Base-by-base conservation (phyloP, 768 basidiomycete genomes). In the Psilocybe subaeruginosa region DNA sequence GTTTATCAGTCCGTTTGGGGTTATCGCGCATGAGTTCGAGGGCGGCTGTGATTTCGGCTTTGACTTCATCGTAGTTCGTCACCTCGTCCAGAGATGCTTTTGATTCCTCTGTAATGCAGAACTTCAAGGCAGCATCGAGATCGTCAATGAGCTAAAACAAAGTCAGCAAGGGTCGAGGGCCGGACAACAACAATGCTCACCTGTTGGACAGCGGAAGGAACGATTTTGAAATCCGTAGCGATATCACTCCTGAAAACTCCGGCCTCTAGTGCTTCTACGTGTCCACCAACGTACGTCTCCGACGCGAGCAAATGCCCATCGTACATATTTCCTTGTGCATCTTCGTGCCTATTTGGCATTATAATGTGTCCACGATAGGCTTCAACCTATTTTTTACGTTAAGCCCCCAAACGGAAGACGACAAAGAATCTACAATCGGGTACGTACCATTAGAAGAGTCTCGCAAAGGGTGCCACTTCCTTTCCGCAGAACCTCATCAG, bases 161-260 rank as follows among this genome's bases (percentile, higher is more conserved):
- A 51, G 23, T 23, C 54, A 4, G 55, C 59, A 33, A 64, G 33
- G 17, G 23, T 12, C 6, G 2, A 68, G 60, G 53, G 27, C 14
- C 39, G 3, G 30, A 2, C 12, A 30, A 30, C 14, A 47, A 43
- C 41, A 35, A 46, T 58, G n/a, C 2, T 39, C 62, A 93, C 94
- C 82, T 93, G 79, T 72, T 98, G 89, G 17, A 90, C 88, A 2
- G 96, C 97, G 0, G 78, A 77, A 0, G 97, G 97, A 2, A 90
- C 91, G 35, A 99, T 88, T 79, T 94, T 97, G 83, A 99, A 99
- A 64, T 99, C 91, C 1, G 93, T 92, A 1, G 88, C 77, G 60
- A 99, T 99, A 71, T 99, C 97, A 67, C 93, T 96, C 23, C 97
- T 85, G 75, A 99, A 99, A 4, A 99, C 97, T 2, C 97, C 97